A percentile compares a stretch with the other conserved stretches of the same genome.
Evolutionary conservation across 2,329 filamentous ascomycete species (phyloP).

Genomic region (Aspergillus pseudotamarii): DNA sequence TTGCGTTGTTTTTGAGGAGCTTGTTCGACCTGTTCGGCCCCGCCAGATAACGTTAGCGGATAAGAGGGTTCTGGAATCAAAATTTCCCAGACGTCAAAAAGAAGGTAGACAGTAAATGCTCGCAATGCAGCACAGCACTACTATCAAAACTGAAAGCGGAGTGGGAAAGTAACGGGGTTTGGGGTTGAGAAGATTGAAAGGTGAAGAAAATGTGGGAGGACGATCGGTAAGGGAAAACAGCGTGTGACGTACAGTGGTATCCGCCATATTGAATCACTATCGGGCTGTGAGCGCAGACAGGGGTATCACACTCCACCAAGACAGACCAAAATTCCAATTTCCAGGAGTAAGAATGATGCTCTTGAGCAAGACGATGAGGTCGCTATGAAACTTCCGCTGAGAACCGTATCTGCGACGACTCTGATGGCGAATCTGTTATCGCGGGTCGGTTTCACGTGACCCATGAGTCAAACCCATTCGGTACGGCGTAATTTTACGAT

Average conservation of each 20-base stretch:
- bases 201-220: conserved; percentile 45
- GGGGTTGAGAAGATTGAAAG: conserved; percentile 29
- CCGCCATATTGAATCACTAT: conserved; percentile 39
- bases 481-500: conserved; percentile 11
- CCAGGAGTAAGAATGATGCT: not conserved
- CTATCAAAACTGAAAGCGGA: conserved; percentile 5
- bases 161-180: conserved; percentile 24
- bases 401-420: conserved; percentile 10
- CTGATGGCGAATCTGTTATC: conserved; percentile 28
- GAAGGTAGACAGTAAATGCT: not conserved
- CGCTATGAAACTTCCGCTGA: conserved; percentile 5
- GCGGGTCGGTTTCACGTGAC: conserved; percentile 17
- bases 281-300: not conserved
- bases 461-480: conserved; percentile 20
- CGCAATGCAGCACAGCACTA: conserved; percentile 5
- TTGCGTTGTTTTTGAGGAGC: conserved; percentile 76
- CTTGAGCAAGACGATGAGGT: not conserved
- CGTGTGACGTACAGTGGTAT: conserved; percentile 45
- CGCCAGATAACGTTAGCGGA: conserved; percentile 33
- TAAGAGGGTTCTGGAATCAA: conserved; percentile 10
- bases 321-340: not conserved
- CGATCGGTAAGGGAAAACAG: conserved; percentile 38
- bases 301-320: conserved; percentile 9
- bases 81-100: conserved; percentile 8
- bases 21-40: conserved; percentile 37